Evolutionary conservation across 768 basidiomycete species (phyloP).

Genomic region (Pleurotus tuber-regium): DNA sequence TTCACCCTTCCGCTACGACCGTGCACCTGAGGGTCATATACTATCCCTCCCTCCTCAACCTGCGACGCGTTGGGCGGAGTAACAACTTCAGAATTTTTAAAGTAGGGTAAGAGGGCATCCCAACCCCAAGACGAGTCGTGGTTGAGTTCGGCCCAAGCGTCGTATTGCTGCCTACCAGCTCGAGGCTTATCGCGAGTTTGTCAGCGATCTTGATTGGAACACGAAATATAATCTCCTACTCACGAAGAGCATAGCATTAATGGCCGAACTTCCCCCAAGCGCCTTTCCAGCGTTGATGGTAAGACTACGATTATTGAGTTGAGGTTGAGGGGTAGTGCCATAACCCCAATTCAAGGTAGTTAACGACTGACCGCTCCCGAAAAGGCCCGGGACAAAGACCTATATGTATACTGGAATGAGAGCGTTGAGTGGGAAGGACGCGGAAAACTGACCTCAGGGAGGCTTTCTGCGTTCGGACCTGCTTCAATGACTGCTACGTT

Average conservation of each 20-base stretch:
- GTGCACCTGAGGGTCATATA: conserved; percentile 21
- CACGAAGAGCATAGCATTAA: conserved; percentile 46
- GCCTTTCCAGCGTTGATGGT: conserved; percentile 40
- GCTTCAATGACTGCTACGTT: conserved; percentile 36
- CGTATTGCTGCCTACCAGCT: conserved; percentile 31
- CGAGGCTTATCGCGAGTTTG: conserved; percentile 19
- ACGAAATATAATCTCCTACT: conserved; percentile 13
- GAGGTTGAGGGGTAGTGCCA: conserved; percentile 39
- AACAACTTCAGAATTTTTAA: conserved; percentile 56
- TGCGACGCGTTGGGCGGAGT: conserved; percentile 41
- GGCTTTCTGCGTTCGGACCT: conserved; percentile 33
- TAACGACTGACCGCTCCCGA: conserved; percentile 26
- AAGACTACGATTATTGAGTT: conserved; percentile 36
- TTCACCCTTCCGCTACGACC: conserved; percentile 28
- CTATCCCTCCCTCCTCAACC: conserved; percentile 19
- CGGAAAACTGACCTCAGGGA: conserved; percentile 28
- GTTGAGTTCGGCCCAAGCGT: conserved; percentile 29
- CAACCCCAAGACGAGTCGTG: conserved; percentile 32
- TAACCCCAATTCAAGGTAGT: conserved; percentile 51
- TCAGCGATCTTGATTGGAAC: background rate
- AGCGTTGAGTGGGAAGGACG: background rate
- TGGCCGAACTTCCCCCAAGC: conserved; percentile 58
- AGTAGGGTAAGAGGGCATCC: conserved; percentile 40
- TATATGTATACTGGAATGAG: conserved; percentile 9
- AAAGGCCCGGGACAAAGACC: conserved; percentile 30